These are phyloP conservation scores for Obelidium mucronatum DNA, from an alignment of 192 early-diverging fungal genomes.

Conservation along the genomic window DNA sequence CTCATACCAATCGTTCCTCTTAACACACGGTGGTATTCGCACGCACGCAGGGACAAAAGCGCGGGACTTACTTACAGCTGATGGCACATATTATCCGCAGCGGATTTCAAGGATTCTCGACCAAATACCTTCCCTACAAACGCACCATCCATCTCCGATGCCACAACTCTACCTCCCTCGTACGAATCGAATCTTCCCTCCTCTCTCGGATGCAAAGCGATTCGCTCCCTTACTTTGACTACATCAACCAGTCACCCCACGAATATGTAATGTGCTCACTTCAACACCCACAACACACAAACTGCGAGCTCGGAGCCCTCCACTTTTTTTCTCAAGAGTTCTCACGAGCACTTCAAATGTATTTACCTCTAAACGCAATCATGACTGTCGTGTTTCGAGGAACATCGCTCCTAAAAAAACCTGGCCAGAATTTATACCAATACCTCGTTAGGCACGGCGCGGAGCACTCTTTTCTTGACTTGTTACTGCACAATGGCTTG, in stretches of 20 bases:
- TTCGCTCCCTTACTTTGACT: slow-evolving; percentile 38
- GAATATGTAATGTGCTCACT: slow-evolving; percentile 49
- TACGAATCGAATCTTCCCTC: slow-evolving; percentile 18
- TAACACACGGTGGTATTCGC: slow-evolving; percentile 48
- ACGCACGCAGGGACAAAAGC: slow-evolving; percentile 33
- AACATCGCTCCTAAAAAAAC: slow-evolving; percentile 40
- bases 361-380: slow-evolving; percentile 48
- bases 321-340: slow-evolving; percentile 41
- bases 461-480: slow-evolving; percentile 46
- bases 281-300: slow-evolving; percentile 40
- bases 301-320: slow-evolving; percentile 33
- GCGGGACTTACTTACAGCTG: slow-evolving; percentile 33
- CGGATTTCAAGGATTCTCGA: slow-evolving; percentile 3
- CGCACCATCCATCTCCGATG: not conserved
- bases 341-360: slow-evolving; percentile 41
- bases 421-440: slow-evolving; percentile 24
- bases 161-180: slow-evolving; percentile 32
- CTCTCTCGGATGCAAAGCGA: no score
- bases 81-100: slow-evolving; percentile 26
- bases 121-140: slow-evolving; percentile 36
- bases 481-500: slow-evolving; percentile 50
- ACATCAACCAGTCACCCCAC: slow-evolving; percentile 37
- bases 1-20: slow-evolving; percentile 48
- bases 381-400: slow-evolving; percentile 49
- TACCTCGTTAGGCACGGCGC: slow-evolving; percentile 28